Percentiles rank a stretch among this genome's conserved stretches.
Conservation (phyloP, 352 stramenopile genomes). For the Blastocystis sp. region DNA sequence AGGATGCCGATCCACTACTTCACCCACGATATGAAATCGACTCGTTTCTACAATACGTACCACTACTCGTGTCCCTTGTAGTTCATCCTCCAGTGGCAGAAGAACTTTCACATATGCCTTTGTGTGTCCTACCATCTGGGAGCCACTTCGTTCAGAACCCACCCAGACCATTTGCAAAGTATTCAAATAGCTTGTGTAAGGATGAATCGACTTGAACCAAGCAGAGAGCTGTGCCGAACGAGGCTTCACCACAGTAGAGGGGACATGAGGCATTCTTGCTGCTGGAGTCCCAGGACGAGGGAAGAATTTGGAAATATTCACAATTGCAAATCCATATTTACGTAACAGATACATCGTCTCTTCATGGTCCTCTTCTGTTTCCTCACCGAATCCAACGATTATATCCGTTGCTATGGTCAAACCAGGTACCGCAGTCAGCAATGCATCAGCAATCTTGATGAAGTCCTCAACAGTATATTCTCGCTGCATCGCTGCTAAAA, state of each 20-base stretch:
- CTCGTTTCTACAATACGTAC: constrained; percentile 74
- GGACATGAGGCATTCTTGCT: constrained; percentile 82
- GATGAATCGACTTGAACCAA: constrained; percentile 80
- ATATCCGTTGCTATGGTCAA: constrained; percentile 86
- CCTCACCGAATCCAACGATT: constrained; percentile 85
- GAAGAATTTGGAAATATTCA: constrained; percentile 90
- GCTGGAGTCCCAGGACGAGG: constrained; percentile 83
- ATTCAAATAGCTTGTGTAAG: constrained; percentile 77
- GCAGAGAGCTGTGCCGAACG: constrained; percentile 80
- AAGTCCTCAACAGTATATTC: constrained; percentile 85
- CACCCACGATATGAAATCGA: constrained; percentile 78
- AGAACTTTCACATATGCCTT: constrained; percentile 88
- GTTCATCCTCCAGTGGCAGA: constrained; percentile 76
- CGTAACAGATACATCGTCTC: constrained; percentile 81
- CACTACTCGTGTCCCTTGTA: constrained; percentile 77
- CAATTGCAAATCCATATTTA: constrained; percentile 83
- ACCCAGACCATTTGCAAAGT: constrained; percentile 73
- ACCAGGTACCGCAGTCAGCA: constrained; percentile 77
- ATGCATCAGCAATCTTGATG: constrained; percentile 75
- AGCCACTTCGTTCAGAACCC: constrained; percentile 76
- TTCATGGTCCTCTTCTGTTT: constrained; percentile 83
- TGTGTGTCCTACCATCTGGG: constrained; percentile 81
- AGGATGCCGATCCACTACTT: constrained; percentile 73
- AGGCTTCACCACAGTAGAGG: constrained; percentile 83
- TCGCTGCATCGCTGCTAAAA: constrained; percentile 84